Base-by-base conservation (phyloP, 2,329 filamentous ascomycete genomes). In the Acarospora socialis region DNA sequence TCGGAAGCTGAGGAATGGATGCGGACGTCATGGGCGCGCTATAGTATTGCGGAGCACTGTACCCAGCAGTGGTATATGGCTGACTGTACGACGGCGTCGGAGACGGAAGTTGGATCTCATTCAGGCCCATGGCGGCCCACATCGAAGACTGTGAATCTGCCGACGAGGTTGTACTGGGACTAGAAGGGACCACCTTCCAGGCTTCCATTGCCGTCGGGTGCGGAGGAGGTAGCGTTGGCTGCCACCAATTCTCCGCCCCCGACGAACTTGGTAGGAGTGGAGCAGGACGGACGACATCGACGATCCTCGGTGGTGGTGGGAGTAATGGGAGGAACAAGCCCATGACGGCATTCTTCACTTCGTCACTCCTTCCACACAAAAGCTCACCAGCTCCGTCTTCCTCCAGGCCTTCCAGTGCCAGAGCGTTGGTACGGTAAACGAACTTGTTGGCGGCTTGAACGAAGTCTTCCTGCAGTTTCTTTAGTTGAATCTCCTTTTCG, bases 361-460 rank as follows among this genome's bases (percentile, higher is more conserved):
- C 84, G 46, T 93, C 84, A 52, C 82, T 84, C 61, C 82, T 81
- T 44, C 86, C 86, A 51, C 80, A 79, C 39, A 95, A 73, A 44
- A 98, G 68, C 63, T 98, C 90, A 41, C 90, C 90, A 28, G 81
- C 81, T 40, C 90, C 90, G 49, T 94, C 87, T 61, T 95, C 90
- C 64, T 98, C 90, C 43, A 95, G 68, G 35, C 90, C 90, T 61
- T 98, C 90, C 33, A 98, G 70, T 27, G 86, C 90, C 39, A 78
- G 76, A 43, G 82, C 84, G 49, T 81, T 75, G 10, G 87, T 86
- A 51, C 84, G 78, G 62, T 81, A 98, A 51, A 98, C 87, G 51
- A 92, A 98, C 60, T 80, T 87, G 73, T 98, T 98, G 63, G 87
- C 77, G 43, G 86, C 82, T 62, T 95, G 87, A 43, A 95, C 71